phyloP scores from a whole-genome alignment of 2,329 filamentous ascomycete species.

The Teratosphaeria gauchensis region DNA sequence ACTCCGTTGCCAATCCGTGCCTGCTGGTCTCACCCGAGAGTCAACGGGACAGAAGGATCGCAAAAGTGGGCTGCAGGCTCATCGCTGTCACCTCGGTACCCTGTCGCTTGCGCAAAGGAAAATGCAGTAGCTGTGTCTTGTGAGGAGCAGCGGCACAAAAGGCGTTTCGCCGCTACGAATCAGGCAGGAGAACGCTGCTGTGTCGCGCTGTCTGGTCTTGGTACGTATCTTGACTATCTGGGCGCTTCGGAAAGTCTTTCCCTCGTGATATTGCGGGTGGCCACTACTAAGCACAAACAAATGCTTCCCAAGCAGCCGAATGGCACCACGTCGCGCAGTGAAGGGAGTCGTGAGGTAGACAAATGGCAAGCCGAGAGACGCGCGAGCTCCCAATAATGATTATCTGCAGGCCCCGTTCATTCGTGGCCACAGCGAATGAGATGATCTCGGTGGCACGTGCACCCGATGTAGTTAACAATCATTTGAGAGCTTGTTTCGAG shows the following conservation, averaged over 20 bases:
- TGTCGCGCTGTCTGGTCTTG: no score
- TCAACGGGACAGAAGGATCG: neutral
- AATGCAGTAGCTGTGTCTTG: neutral
- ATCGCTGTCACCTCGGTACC: neutral
- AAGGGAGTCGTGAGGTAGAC: neutral
- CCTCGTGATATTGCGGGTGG: neutral
- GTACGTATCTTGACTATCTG: neutral
- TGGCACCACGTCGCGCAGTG: neutral
- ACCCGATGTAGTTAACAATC: neutral
- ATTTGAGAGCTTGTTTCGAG: neutral
- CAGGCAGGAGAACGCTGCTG: no score
- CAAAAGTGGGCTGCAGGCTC: neutral
- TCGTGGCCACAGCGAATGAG: no score
- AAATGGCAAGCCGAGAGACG: neutral
- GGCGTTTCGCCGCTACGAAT: neutral
- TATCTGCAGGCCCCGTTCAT: neutral
- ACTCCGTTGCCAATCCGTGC: no score
- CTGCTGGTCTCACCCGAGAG: no score
- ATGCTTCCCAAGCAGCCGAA: neutral
- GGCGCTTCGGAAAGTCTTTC: neutral
- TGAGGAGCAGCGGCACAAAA: neutral
- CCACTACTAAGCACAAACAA: no score
- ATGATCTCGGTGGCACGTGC: neutral
- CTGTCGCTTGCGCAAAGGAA: neutral
- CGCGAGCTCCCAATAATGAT: neutral